Evolutionary conservation across 73 alveolate genomes (phyloP), one percentile per base, ranked within the genome.

Genomic region (Stentor roeselii): DNA sequence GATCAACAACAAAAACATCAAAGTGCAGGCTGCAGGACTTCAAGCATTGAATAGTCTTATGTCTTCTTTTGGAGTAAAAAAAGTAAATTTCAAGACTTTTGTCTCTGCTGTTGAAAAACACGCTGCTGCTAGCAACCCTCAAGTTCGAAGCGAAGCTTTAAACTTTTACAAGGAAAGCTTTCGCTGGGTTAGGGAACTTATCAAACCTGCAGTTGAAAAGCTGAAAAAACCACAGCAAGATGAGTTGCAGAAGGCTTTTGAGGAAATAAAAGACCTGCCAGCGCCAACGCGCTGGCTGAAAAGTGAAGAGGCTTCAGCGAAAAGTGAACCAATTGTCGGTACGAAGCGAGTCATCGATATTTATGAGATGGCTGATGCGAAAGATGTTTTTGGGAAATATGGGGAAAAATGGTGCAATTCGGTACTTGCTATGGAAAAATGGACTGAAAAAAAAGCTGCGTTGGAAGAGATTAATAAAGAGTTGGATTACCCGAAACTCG

Each of bases 381-480:
- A 77, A 4, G 95, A 93, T 89, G 38, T 91, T 3, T 89, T 91
- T 42, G 82, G 82, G 59, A 86, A 89, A 75, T 93, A 67, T 82
- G 90, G 86, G 42, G 90, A 90, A 11, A 92, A 83, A 40, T 93
- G 98, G 98, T 78, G 89, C 39, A 95, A 91, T 60, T 83, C 84
- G 59, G 89, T 93, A 4, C 50, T 83, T 0, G 96, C 92, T 27
- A 74, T 82, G 42, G 90, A 89, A 50, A 88, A 91, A 60, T 93
- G 98, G 98, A 84, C 83, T 78, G 98, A 91, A 60, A 93, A 93
- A 85, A 83, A 86, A 58, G 98, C 90, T 0, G 61, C 75, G 40
- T 77, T 93, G 38, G 96, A 93, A 4, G 90, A 86, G 60, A 76
- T 93, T 2, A 41, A 75, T 38, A 85, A 76, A 50, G 93, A 84